Conservation (phyloP, 495 filamentous ascomycete genomes). For the Trichocladium antarcticum region DNA sequence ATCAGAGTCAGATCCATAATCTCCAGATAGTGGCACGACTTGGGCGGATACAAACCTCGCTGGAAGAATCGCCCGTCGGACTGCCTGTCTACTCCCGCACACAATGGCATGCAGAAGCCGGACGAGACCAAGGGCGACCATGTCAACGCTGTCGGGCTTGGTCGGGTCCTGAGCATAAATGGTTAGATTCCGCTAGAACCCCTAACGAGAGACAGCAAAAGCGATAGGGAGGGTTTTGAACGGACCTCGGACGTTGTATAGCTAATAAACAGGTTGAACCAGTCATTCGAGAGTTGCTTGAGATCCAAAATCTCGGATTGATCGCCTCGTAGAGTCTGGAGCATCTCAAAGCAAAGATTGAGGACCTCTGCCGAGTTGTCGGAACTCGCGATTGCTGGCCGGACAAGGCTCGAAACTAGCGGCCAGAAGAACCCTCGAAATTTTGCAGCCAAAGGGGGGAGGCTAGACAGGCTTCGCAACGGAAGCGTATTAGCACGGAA, state of each 20-base stretch:
- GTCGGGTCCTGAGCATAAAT: slow-evolving; percentile 33
- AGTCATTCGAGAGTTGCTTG: slow-evolving; percentile 13
- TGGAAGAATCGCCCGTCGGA: slow-evolving; percentile 2
- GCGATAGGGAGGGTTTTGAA: no score
- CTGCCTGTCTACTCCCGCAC: background rate
- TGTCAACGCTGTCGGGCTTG: slow-evolving; percentile 39
- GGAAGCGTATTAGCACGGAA: background rate
- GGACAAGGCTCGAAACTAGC: slow-evolving; percentile 33
- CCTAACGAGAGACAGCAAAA: background rate
- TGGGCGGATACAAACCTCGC: background rate
- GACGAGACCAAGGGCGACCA: slow-evolving; percentile 38
- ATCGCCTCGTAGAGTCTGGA: slow-evolving; percentile 44
- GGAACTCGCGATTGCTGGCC: slow-evolving; percentile 26
- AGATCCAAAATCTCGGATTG: slow-evolving; percentile 42
- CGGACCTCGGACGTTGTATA: slow-evolving; percentile 27
- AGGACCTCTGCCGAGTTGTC: slow-evolving; percentile 37
- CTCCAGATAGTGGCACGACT: background rate
- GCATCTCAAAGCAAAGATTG: slow-evolving; percentile 36
- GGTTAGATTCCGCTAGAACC: background rate
- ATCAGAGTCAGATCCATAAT: background rate
- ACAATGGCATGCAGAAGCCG: slow-evolving; percentile 19
- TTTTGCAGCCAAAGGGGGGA: slow-evolving; percentile 18
- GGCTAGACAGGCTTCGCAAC: background rate
- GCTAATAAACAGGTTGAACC: slow-evolving; percentile 15
- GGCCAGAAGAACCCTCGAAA: slow-evolving; percentile 42